Evolutionary conservation across 2,329 filamentous ascomycete species (phyloP).

Genomic region (Simplicillium aogashimaense): DNA sequence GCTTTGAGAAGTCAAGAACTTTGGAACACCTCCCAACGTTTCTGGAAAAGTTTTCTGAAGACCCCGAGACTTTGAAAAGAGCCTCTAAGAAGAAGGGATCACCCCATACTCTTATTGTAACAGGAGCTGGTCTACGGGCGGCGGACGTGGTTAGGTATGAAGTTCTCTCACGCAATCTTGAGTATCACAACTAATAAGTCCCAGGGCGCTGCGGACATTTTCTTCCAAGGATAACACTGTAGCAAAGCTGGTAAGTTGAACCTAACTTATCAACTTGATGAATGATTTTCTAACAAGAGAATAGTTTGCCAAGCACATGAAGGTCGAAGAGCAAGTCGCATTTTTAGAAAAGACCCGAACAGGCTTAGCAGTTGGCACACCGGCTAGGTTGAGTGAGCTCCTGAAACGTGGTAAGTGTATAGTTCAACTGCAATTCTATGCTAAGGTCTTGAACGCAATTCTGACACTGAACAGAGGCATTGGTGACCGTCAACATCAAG

Average conservation of each 20-base stretch:
- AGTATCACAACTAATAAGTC: slow-evolving; percentile 10
- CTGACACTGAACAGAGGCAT: slow-evolving; percentile 36
- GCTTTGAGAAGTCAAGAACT: slow-evolving; percentile 56
- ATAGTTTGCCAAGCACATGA: slow-evolving; percentile 93
- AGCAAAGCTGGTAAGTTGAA: slow-evolving; percentile 58
- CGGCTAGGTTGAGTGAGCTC: slow-evolving; percentile 70
- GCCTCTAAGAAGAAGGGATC: slow-evolving; percentile 60
- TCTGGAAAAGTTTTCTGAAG: slow-evolving; percentile 55
- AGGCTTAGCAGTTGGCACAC: slow-evolving; percentile 85
- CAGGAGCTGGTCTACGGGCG: slow-evolving; percentile 73
- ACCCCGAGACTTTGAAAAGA: slow-evolving; percentile 48
- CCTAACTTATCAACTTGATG: slow-evolving; percentile 3
- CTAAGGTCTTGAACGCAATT: neutral
- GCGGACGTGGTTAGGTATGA: slow-evolving; percentile 68
- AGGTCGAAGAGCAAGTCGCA: slow-evolving; percentile 74
- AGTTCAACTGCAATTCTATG: too few species aligned
- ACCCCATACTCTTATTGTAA: slow-evolving; percentile 83
- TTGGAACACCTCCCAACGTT: slow-evolving; percentile 70
- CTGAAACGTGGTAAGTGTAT: slow-evolving; percentile 62
- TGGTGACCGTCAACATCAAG: slow-evolving; percentile 63
- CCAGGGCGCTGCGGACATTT: slow-evolving; percentile 63
- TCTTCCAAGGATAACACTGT: slow-evolving; percentile 70
- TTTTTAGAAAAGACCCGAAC: slow-evolving; percentile 62
- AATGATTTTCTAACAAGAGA: neutral
- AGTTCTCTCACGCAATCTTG: neutral